These are phyloP conservation scores for Paraphysoderma sedebokerense DNA, from an alignment of 371 early-diverging fungal species.

Conservation along the genomic window DNA sequence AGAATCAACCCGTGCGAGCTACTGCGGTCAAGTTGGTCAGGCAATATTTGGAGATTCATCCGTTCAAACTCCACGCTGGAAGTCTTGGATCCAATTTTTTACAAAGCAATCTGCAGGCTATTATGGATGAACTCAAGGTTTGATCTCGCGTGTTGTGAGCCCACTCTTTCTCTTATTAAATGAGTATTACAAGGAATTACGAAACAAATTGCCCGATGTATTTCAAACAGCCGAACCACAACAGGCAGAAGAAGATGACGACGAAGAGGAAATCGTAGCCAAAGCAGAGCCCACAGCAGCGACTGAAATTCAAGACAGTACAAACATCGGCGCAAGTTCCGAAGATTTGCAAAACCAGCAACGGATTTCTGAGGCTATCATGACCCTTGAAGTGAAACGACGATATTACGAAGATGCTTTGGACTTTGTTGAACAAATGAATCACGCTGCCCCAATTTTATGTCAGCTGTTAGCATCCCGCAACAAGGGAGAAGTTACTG, in stretches of 20 bases:
- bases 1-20: constrained; percentile 70
- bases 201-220: constrained; percentile 4
- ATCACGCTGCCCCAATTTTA: constrained; percentile 44
- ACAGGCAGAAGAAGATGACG: constrained; percentile 6
- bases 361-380: not conserved
- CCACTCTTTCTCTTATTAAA: not conserved
- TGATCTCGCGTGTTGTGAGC: constrained; percentile 1
- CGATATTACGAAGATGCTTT: constrained; percentile 76
- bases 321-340: not conserved
- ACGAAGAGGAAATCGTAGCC: constrained; percentile 4
- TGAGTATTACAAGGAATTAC: constrained; percentile 8
- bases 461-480: constrained; percentile 73
- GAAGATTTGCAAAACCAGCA: not conserved
- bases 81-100: constrained; percentile 47
- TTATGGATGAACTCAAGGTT: constrained; percentile 45
- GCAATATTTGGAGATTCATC: constrained; percentile 63
- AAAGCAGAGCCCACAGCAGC: constrained; percentile 5
- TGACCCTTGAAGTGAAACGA: constrained; percentile 31
- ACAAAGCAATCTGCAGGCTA: constrained; percentile 33
- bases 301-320: constrained; percentile 1
- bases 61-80: constrained; percentile 76
- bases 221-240: constrained; percentile 2
- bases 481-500: constrained; percentile 77
- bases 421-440: constrained; percentile 54
- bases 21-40: constrained; percentile 69